phyloP scores from a whole-genome alignment of 2,329 filamentous ascomycete species.

The Chrysoporthe deuterocubensis region DNA sequence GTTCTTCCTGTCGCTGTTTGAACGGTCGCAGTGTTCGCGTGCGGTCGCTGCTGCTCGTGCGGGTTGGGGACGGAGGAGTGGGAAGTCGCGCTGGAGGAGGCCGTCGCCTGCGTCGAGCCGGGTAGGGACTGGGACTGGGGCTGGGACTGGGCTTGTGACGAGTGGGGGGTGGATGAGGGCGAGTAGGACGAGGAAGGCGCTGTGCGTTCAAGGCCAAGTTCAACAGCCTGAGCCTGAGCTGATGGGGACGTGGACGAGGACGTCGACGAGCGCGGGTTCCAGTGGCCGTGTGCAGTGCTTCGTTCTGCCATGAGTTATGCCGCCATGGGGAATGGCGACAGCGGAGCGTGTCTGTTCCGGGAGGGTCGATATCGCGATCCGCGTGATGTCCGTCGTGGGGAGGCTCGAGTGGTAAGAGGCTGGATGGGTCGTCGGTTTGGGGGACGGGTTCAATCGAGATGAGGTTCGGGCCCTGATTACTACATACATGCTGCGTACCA shows the following conservation, averaged over 20 bases:
- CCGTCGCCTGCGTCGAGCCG: conserved; percentile 1
- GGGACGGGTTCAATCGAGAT: conserved; percentile 1
- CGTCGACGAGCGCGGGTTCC: conserved; percentile 49
- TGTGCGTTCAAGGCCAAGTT: conserved; percentile 49
- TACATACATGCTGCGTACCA: background rate
- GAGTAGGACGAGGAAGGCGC: conserved; percentile 32
- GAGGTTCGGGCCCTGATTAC: background rate
- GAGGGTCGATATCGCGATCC: background rate
- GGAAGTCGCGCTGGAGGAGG: conserved; percentile 1
- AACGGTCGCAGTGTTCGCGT: conserved; percentile 2
- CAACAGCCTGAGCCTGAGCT: conserved; percentile 37
- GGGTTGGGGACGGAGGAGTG: background rate
- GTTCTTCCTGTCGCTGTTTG: conserved; percentile 10
- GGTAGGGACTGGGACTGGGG: conserved; percentile 23
- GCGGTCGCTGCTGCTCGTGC: background rate
- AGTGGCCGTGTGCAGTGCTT: conserved; percentile 48
- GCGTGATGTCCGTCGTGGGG: conserved; percentile 1
- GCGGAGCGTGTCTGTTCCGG: conserved; percentile 20
- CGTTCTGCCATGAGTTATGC: conserved; percentile 69
- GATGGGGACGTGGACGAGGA: conserved; percentile 50
- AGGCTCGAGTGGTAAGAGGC: background rate
- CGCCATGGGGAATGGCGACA: conserved; percentile 60
- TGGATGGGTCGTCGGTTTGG: background rate
- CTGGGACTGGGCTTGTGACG: conserved; percentile 22
- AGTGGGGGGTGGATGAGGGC: conserved; percentile 26